Percentiles rank a stretch among this genome's conserved stretches.
These are phyloP conservation scores for Phytophthora sp. DNA, from an alignment of 352 stramenopile genomes.

Conservation along the genomic window DNA sequence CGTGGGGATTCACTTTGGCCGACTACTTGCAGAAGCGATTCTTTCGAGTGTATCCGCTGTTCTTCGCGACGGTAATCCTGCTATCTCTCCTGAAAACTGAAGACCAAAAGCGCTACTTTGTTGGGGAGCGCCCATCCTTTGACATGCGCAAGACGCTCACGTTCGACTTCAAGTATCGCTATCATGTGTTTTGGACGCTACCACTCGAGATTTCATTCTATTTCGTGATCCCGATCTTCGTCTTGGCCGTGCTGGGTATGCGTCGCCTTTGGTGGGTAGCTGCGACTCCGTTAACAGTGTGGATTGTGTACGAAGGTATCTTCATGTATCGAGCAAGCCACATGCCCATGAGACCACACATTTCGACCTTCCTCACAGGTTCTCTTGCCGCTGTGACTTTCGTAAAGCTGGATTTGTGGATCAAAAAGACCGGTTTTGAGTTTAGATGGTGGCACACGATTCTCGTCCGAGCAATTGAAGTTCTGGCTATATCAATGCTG, in stretches of 20 bases:
- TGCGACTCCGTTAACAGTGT: constrained; percentile 26
- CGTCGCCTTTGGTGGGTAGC: constrained; percentile 33
- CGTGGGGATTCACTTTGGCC: constrained; percentile 22
- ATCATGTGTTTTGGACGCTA: constrained; percentile 42
- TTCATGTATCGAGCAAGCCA: constrained; percentile 32
- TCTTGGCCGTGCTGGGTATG: constrained; percentile 26
- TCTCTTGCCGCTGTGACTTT: constrained; percentile 46
- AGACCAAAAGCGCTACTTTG: constrained; percentile 38
- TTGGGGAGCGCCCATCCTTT: constrained; percentile 23
- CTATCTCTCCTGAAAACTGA: constrained; percentile 37
- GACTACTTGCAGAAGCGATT: constrained; percentile 62
- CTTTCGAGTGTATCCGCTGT: constrained; percentile 62
- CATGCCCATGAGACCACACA: constrained; percentile 32
- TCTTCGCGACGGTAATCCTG: constrained; percentile 41
- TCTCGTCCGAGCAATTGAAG: constrained; percentile 31
- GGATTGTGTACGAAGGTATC: constrained; percentile 29
- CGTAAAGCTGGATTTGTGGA: constrained; percentile 24
- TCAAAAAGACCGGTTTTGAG: constrained; percentile 27
- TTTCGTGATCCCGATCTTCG: constrained; percentile 47
- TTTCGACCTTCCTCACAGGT: constrained; percentile 47
- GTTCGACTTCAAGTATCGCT: constrained; percentile 41
- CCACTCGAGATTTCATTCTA: constrained; percentile 35
- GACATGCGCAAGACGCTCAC: constrained; percentile 46
- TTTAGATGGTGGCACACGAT: constrained; percentile 26
- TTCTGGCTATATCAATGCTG: constrained; percentile 25